Percentiles rank a stretch among this genome's conserved stretches.
These are phyloP conservation scores for Macrolepiota fuliginosa DNA, from an alignment of 768 basidiomycete species.

Conservation along the genomic window DNA sequence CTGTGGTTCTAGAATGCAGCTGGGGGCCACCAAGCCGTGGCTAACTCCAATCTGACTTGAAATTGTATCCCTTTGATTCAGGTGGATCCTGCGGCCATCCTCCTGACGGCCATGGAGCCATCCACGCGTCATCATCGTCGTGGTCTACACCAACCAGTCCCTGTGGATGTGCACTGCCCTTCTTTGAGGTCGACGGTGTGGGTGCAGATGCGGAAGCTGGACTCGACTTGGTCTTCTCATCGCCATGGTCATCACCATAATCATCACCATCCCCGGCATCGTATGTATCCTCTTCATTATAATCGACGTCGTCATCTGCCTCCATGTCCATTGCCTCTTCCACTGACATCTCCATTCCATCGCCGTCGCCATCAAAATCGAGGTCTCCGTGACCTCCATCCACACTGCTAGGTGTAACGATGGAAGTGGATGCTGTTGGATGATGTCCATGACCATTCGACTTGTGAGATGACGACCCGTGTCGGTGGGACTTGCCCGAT, in stretches of 20 bases:
- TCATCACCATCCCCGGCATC: slow-evolving; percentile 4
- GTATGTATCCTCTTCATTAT: slow-evolving; percentile 21
- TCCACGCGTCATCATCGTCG: neutral
- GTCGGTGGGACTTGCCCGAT: slow-evolving; percentile 29
- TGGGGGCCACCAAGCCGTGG: neutral
- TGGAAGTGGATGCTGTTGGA: slow-evolving; percentile 36
- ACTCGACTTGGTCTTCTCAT: neutral
- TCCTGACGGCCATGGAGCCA: neutral
- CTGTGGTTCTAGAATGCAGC: neutral
- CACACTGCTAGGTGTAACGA: slow-evolving; percentile 39
- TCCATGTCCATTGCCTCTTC: slow-evolving; percentile 37
- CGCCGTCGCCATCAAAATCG: neutral
- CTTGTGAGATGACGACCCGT: slow-evolving; percentile 24
- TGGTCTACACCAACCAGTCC: neutral
- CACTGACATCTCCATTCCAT: slow-evolving; percentile 26
- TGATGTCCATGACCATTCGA: slow-evolving; percentile 17
- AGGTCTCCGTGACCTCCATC: slow-evolving; percentile 29
- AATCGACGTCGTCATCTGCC: slow-evolving; percentile 19
- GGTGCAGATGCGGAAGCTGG: neutral
- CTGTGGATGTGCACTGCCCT: neutral
- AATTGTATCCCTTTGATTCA: neutral
- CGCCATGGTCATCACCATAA: neutral
- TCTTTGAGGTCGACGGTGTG: neutral
- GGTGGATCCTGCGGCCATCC: neutral
- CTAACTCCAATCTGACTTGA: neutral